These are phyloP conservation scores for Aphanocladium album DNA, from an alignment of 2,329 filamentous ascomycete species.

Conservation along the genomic window DNA sequence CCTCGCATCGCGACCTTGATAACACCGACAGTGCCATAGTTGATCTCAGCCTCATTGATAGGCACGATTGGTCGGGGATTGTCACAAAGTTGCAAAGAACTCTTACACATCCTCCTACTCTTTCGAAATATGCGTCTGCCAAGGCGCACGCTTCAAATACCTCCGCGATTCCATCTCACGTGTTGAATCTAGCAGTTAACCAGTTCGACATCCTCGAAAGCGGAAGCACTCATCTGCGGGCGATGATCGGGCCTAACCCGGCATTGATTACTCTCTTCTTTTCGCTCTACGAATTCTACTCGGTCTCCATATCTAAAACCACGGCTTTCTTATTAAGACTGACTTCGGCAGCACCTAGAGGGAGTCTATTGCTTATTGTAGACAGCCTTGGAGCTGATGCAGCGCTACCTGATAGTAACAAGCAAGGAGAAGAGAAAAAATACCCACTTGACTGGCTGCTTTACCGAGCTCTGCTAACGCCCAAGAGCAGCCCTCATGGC, in stretches of 20 bases:
- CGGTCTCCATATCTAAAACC: conserved; percentile 15
- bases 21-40: conserved; percentile 10
- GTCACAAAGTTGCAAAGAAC: conserved; percentile 15
- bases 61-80: conserved; percentile 17
- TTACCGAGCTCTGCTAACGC: conserved; percentile 15
- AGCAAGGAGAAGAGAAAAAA: conserved; percentile 15
- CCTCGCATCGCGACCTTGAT: conserved; percentile 6
- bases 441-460: conserved; percentile 17
- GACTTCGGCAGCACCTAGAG: conserved; percentile 14
- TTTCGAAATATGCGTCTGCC: conserved; percentile 18
- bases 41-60: conserved; percentile 15
- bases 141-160: conserved; percentile 16
- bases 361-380: conserved; percentile 16
- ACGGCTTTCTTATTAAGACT: conserved; percentile 15
- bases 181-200: conserved; percentile 12
- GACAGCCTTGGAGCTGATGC: conserved; percentile 13
- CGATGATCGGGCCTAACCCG: conserved; percentile 14
- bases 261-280: conserved; percentile 16
- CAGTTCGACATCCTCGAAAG: conserved; percentile 14
- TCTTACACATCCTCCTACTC: conserved; percentile 15
- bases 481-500: conserved; percentile 5
- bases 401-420: conserved; percentile 3
- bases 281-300: conserved; percentile 19
- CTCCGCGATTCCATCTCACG: conserved; percentile 14
- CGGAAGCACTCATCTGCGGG: conserved; percentile 11